Evolutionary conservation across 352 stramenopile species (phyloP).

Genomic region (Phytophthora pluvialis): DNA sequence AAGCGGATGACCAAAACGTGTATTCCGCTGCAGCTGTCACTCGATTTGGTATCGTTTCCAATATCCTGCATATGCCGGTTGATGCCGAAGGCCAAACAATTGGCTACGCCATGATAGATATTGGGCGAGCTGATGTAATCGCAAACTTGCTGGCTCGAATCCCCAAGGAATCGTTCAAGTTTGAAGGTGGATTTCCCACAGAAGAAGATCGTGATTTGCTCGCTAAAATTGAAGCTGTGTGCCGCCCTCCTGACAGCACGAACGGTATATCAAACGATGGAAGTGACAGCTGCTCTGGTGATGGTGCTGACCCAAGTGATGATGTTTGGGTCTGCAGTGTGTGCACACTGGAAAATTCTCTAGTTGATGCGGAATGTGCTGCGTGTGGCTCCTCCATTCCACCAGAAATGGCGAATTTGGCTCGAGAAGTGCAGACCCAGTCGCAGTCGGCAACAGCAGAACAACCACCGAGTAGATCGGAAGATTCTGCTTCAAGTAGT

Average conservation of each 20-base stretch:
- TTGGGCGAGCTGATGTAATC: conserved; percentile 73
- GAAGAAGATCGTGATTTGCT: conserved; percentile 50
- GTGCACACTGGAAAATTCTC: conserved; percentile 75
- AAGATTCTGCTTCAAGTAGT: conserved; percentile 24
- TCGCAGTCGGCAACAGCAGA: conserved; percentile 15
- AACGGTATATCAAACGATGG: conserved; percentile 24
- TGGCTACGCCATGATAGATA: conserved; percentile 73
- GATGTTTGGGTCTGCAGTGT: conserved; percentile 66
- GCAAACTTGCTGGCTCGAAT: conserved; percentile 53
- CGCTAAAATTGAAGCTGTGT: conserved; percentile 40
- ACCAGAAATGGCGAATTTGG: conserved; percentile 43
- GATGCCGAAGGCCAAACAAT: conserved; percentile 50
- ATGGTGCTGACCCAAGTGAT: conserved; percentile 29
- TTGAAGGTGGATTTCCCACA: conserved; percentile 57
- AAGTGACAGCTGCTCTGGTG: conserved; percentile 12
- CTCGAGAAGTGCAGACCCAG: conserved; percentile 30
- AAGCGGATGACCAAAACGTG: conserved; percentile 80
- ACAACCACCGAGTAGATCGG: background rate
- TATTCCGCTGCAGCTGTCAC: conserved; percentile 68
- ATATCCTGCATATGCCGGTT: conserved; percentile 65
- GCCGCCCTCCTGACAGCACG: conserved; percentile 17
- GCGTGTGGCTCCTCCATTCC: conserved; percentile 71
- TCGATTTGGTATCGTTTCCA: conserved; percentile 67
- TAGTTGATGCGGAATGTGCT: conserved; percentile 63
- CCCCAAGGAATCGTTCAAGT: conserved; percentile 57